phyloP scores from a whole-genome alignment of 768 basidiomycete genomes.

The Lentinula detonsa region DNA sequence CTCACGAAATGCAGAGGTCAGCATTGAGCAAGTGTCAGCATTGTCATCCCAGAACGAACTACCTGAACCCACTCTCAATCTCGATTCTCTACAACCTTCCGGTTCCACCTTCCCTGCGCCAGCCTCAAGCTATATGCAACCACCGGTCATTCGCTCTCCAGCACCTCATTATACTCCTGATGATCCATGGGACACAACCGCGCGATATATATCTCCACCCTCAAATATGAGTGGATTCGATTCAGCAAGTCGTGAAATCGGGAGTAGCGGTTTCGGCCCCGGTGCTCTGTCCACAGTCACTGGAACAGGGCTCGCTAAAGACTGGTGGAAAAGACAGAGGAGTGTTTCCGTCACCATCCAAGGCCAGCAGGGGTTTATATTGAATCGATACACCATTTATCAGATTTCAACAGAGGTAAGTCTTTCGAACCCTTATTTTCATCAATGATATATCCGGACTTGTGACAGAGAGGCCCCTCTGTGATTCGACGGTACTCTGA shows the following conservation, averaged over 20 bases:
- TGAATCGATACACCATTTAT: constrained; percentile 85
- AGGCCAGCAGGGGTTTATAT: constrained; percentile 88
- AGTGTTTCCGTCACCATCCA: constrained; percentile 62
- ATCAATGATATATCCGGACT: constrained; percentile 4
- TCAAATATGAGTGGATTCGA: constrained; percentile 24
- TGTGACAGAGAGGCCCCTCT: constrained; percentile 49
- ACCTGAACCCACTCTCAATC: constrained; percentile 67
- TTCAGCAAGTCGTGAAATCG: neutral
- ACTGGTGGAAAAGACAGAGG: constrained; percentile 89
- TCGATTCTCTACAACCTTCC: constrained; percentile 49
- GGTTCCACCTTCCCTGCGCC: constrained; percentile 42
- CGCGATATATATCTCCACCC: constrained; percentile 26
- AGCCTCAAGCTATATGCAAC: constrained; percentile 37
- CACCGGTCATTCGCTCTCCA: constrained; percentile 32
- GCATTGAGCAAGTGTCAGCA: constrained; percentile 69
- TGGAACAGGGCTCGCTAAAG: constrained; percentile 65
- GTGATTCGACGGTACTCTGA: constrained; percentile 90
- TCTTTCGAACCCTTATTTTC: constrained; percentile 9
- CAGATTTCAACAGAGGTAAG: constrained; percentile 73
- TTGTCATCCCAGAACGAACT: constrained; percentile 74
- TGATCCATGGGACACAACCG: constrained; percentile 59
- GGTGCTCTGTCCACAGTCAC: constrained; percentile 54
- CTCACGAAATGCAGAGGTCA: constrained; percentile 49
- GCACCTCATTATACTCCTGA: constrained; percentile 51
- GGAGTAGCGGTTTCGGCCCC: constrained; percentile 12